Percentiles rank a stretch among this genome's conserved stretches.
phyloP scores from a whole-genome alignment of 768 basidiomycete species.

The Boletus bicolor region DNA sequence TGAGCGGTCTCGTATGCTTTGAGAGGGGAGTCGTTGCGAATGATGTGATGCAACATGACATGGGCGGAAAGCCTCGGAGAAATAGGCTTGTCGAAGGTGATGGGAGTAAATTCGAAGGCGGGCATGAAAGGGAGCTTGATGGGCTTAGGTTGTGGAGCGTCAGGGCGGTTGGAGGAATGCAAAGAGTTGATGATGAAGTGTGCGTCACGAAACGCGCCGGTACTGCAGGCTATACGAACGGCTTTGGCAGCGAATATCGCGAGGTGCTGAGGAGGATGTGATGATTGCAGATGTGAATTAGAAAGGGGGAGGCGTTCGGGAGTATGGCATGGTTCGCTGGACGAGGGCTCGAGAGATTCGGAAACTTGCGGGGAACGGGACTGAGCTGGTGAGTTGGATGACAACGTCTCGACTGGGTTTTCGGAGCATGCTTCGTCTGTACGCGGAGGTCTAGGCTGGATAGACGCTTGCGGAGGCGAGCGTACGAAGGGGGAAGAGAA shows the following conservation, averaged over 20 bases:
- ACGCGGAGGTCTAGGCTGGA: background rate
- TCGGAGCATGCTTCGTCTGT: background rate
- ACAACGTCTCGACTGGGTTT: background rate
- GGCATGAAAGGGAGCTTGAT: conserved; percentile 25
- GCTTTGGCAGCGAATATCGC: conserved; percentile 46
- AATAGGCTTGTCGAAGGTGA: conserved; percentile 48
- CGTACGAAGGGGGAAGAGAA: conserved; percentile 4
- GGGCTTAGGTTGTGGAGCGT: background rate
- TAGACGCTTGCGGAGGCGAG: conserved; percentile 3
- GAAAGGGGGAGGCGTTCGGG: background rate
- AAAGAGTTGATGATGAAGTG: conserved; percentile 58
- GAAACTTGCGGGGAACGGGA: background rate
- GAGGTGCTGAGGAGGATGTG: conserved; percentile 8
- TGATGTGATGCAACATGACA: conserved; percentile 58
- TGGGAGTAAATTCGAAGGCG: conserved; percentile 36
- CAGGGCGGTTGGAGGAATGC: conserved; percentile 38
- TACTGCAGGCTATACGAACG: conserved; percentile 43
- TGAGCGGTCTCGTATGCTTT: conserved; percentile 50
- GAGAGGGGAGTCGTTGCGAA: conserved; percentile 47
- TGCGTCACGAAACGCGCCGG: conserved; percentile 48
- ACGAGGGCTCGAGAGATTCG: background rate
- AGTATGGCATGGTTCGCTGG: background rate
- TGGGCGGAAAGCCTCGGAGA: conserved; percentile 63
- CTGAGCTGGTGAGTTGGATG: background rate
- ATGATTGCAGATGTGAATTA: background rate